Evolutionary conservation across 345 rosid species (phyloP), one percentile per base, ranked within the genome.

Genomic region (Mallotus nudiflorus): DNA sequence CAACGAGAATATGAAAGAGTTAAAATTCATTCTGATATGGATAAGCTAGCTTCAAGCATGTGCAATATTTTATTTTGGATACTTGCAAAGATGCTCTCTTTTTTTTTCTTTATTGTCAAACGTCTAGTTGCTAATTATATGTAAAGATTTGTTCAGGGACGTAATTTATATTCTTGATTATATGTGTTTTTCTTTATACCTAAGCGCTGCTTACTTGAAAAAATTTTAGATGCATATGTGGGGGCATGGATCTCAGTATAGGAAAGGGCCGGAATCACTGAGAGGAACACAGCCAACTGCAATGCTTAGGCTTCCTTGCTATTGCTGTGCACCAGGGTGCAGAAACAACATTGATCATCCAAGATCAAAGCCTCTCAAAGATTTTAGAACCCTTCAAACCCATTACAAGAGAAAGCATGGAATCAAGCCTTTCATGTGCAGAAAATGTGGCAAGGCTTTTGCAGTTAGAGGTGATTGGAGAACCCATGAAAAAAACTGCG

Each of bases 381-480:
- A 95, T 73, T 95, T 95, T 68, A 77, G 99, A 68, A 95, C 99
- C n/a, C 98, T 95, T 46, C 99, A 95, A 75, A 95, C 99, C 6
- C 99, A 95, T 80, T 95, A 90, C 92, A 95, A 92, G 80, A 79
- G 99, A 42, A 95, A 89, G 72, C 99, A 95, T 66, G 98, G 99
- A 35, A 84, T 81, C 75, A 92, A 87, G 67, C 97, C 99, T n/a
- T 95, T 90, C 71, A 83, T 88, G 86, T 95, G 99, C 75, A 82
- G 97, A 53, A 89, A 90, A 68, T 95, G 99, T 67, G 91, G 92
- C n/a, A 95, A 95, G 80, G 85, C 90, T 39, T 92, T 95, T 62
- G 99, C 99, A 0, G 99, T 95, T 20, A 83, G 91, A 62, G 99
- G 99, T 18, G 99, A 95, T 39, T 95, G 99, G 99, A 88, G 99